phyloP scores from a whole-genome alignment of 139 green algal species.

The Micromonas pusilla region DNA sequence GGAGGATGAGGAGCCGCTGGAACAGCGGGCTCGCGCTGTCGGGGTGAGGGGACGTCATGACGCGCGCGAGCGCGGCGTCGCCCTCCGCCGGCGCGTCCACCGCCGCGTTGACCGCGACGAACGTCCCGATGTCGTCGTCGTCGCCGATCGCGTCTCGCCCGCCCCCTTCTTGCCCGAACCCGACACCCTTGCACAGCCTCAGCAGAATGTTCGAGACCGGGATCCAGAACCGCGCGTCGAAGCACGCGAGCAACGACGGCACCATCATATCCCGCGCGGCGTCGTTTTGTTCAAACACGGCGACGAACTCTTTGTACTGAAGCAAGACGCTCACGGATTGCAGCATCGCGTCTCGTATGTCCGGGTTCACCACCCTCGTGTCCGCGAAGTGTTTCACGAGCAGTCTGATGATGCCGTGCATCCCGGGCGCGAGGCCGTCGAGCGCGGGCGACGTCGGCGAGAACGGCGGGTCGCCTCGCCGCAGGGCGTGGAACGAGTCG shows the following conservation, averaged over 20 bases:
- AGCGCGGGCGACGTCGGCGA: conserved; percentile 9
- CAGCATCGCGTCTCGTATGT: conserved; percentile 53
- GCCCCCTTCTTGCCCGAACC: conserved; percentile 42
- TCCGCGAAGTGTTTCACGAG: conserved; percentile 50
- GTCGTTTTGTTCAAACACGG: conserved; percentile 49
- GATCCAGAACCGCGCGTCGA: conserved; percentile 70
- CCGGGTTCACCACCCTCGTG: conserved; percentile 51
- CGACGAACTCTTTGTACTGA: conserved; percentile 46
- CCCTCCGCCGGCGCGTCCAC: neutral
- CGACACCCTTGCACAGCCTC: conserved; percentile 44
- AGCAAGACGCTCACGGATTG: conserved; percentile 52
- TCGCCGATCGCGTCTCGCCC: neutral
- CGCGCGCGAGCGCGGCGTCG: neutral
- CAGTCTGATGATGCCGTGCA: conserved; percentile 31
- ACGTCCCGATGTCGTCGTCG: neutral
- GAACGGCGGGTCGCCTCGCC: conserved; percentile 43
- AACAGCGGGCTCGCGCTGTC: neutral
- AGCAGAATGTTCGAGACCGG: conserved; percentile 55
- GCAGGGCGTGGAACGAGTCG: conserved; percentile 61
- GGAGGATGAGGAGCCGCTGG: neutral
- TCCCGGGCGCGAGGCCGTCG: neutral
- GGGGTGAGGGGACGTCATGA: neutral
- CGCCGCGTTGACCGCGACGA: neutral
- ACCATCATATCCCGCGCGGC: conserved; percentile 44
- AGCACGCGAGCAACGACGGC: conserved; percentile 47